Percentiles rank a stretch among this genome's conserved stretches.
These are phyloP conservation scores for Spatholobus suberectus DNA, from an alignment of 306 rosid genomes.

Conservation along the genomic window DNA sequence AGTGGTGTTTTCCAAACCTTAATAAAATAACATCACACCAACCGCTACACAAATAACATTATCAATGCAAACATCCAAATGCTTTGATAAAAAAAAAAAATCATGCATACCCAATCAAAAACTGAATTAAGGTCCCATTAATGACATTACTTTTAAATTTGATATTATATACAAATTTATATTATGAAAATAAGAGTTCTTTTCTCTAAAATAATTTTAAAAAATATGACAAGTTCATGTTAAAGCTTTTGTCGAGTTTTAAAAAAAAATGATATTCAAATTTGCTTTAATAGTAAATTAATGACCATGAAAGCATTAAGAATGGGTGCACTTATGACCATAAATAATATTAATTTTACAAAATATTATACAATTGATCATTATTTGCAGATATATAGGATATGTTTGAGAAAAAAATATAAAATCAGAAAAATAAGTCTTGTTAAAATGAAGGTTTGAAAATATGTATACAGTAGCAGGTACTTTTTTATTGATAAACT, in stretches of 20 bases:
- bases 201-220: background rate
- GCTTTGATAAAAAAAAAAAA: background rate
- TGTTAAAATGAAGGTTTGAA: background rate
- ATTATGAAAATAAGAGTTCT: background rate
- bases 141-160: background rate
- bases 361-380: background rate
- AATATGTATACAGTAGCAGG: background rate
- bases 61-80: constrained; percentile 4
- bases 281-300: background rate
- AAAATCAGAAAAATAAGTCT: background rate
- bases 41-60: background rate
- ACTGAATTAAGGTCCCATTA: constrained; percentile 1
- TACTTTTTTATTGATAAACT: background rate
- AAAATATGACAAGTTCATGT: constrained; percentile 10
- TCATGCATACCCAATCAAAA: background rate
- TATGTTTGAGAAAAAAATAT: background rate
- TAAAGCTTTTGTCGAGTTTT: background rate
- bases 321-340: background rate
- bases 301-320: background rate
- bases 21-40: background rate
- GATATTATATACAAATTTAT: constrained; percentile 2
- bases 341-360: constrained; percentile 5
- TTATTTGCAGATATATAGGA: background rate
- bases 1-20: background rate
- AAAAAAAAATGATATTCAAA: constrained; percentile 13